Conservation (phyloP, 116 monocot genomes). For the Trichopus zeylanicus region DNA sequence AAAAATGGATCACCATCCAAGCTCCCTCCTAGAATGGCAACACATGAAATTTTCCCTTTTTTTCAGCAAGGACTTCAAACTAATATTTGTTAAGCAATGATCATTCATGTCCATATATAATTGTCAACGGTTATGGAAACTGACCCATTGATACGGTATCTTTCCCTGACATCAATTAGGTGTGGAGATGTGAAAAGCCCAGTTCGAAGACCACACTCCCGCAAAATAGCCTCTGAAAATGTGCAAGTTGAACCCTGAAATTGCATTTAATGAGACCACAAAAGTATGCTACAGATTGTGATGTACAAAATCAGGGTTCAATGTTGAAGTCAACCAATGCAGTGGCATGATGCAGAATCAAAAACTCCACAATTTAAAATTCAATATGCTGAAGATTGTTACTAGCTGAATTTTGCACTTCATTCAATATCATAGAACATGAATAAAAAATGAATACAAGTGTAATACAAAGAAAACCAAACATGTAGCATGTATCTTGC, state of each 20-base stretch:
- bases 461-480: not conserved
- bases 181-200: constrained; percentile 90
- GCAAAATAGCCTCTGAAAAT: constrained; percentile 86
- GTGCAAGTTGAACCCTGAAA: constrained; percentile 89
- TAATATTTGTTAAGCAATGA: not conserved
- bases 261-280: not conserved
- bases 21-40: too few species aligned
- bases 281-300: not conserved
- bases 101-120: too few species aligned
- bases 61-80: too few species aligned
- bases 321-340: not conserved
- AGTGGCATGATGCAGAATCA: too few species aligned
- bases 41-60: too few species aligned
- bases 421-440: too few species aligned
- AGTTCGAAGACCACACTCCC: constrained; percentile 73
- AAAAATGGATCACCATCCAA: too few species aligned
- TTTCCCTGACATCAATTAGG: constrained; percentile 84
- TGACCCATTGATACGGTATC: constrained; percentile 75
- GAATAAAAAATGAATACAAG: too few species aligned
- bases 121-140: too few species aligned
- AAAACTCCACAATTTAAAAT: too few species aligned
- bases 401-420: too few species aligned
- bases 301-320: not conserved
- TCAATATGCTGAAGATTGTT: too few species aligned
- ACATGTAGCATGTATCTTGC: not conserved